Evolutionary conservation across 2,329 filamentous ascomycete genomes (phyloP).

Genomic region (Fusarium scirpi): DNA sequence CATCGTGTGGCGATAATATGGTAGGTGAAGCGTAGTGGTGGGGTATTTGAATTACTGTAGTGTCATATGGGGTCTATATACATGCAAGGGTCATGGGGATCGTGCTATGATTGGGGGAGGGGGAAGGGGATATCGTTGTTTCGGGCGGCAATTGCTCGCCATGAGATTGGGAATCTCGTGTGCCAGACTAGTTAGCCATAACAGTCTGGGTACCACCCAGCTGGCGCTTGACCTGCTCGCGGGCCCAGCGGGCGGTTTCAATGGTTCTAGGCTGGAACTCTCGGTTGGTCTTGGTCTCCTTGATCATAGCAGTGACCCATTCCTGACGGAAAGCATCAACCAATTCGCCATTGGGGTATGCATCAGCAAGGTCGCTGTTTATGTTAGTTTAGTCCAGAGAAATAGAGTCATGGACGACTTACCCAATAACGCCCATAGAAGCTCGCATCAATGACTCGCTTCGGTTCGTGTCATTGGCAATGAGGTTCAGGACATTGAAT

Average conservation of each 20-base stretch:
- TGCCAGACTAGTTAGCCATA: slow-evolving; percentile 60
- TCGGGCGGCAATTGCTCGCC: slow-evolving; percentile 15
- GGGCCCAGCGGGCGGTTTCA: slow-evolving; percentile 95
- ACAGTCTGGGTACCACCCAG: slow-evolving; percentile 64
- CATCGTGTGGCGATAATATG: slow-evolving; percentile 43
- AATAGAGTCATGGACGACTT: slow-evolving; percentile 53
- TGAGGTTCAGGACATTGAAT: slow-evolving; percentile 85
- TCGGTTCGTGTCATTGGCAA: slow-evolving; percentile 85
- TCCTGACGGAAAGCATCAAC: slow-evolving; percentile 87
- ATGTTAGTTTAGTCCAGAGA: slow-evolving; percentile 22
- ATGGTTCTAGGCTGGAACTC: slow-evolving; percentile 88
- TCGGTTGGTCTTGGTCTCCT: slow-evolving; percentile 89
- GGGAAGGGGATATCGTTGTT: slow-evolving; percentile 29
- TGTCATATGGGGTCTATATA: slow-evolving; percentile 55
- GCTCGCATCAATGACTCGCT: slow-evolving; percentile 92
- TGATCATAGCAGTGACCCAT: slow-evolving; percentile 90
- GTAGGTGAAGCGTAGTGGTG: slow-evolving; percentile 51
- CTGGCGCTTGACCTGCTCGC: slow-evolving; percentile 97
- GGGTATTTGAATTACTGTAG: slow-evolving; percentile 57
- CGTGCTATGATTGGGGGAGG: slow-evolving; percentile 50
- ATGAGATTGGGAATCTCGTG: not conserved
- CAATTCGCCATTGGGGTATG: slow-evolving; percentile 92
- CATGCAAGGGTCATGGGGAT: slow-evolving; percentile 55
- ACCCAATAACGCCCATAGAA: slow-evolving; percentile 98
- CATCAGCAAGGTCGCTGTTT: slow-evolving; percentile 87